Evolutionary conservation across 2,329 filamentous ascomycete species (phyloP), one percentile per base, ranked within the genome.

Genomic region (Fusarium scirpi): DNA sequence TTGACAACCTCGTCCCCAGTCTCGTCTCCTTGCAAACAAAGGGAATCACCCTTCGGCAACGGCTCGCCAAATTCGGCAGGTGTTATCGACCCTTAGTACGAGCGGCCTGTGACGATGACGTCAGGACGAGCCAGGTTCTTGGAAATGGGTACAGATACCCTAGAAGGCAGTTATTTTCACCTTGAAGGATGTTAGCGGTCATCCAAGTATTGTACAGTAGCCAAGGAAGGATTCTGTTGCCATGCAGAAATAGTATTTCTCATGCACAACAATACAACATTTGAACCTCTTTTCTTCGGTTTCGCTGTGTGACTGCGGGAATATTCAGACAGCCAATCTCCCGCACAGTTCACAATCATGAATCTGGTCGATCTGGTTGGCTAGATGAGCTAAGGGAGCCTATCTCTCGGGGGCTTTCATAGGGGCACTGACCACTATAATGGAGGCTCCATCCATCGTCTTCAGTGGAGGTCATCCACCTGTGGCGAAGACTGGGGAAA

Each of bases 341-440:
- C 24, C 29, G n/a, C 22, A n/a, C n/a, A 24, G 8, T n/a, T 51
- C 40, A 45, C 54, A 44, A 45, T 55, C 53, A 48, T 59, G 51
- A 45, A 38, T 54, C 29, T 45, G 20, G 51, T 58, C 20, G 24
- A 63, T 69, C 56, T 71, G 67, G 67, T 72, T 72, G 72, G 69
- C 30, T 43, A 38, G 20, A 43, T 34, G n/a, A 52, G 15, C 12
- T 40, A 30, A 20, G 18, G 34, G 43, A 48, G 53, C 48, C 40
- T 59, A 51, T 58, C 43, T 52, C 47, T 68, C 47, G 51, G 55
- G 49, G 49, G 47, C 40, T 32, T 49, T 58, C 30, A 53, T 60
- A 68, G 57, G 54, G 54, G 52, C 60, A 61, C 16, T 65, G 48
- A n/a, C 58, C 56, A 58, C 68, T 64, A 47, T 52, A 65, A 65